Evolutionary conservation across 208 protist species (phyloP).

Genomic region (Spongospora subterranea): DNA sequence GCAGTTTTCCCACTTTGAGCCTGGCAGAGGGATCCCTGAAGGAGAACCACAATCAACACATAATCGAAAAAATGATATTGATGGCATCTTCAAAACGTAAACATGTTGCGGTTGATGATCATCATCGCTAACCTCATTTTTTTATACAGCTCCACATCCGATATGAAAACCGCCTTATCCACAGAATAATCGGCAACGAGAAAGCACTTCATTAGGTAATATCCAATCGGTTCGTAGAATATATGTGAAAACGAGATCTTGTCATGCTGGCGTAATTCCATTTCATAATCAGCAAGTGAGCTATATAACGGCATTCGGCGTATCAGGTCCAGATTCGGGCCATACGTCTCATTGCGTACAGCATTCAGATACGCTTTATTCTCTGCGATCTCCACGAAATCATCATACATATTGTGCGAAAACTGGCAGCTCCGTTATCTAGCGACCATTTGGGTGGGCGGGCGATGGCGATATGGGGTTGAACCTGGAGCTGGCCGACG

Average conservation of each 20-base stretch:
- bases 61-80: no score
- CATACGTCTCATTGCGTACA: slow-evolving; percentile 38
- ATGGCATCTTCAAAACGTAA: no score
- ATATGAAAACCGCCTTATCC: slow-evolving; percentile 62
- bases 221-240: slow-evolving; percentile 62
- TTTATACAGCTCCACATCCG: slow-evolving; percentile 36
- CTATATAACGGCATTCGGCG: slow-evolving; percentile 13
- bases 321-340: slow-evolving; percentile 22
- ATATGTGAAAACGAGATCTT: slow-evolving; percentile 45
- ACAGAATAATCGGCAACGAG: slow-evolving; percentile 62
- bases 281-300: slow-evolving; percentile 22
- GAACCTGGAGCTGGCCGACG: no score
- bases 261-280: slow-evolving; percentile 6
- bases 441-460: no score
- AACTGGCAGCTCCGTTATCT: no score
- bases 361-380: slow-evolving; percentile 64
- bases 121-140: slow-evolving; percentile 62
- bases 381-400: slow-evolving; percentile 59
- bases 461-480: no score
- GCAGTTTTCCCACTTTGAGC: slow-evolving; percentile 44
- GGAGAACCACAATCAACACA: background rate
- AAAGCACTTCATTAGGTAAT: slow-evolving; percentile 66
- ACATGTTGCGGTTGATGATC: no score
- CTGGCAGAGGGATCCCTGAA: slow-evolving; percentile 50
- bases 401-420: no score